Evolutionary conservation across 257 asterid genomes (phyloP), one percentile per base, ranked within the genome.

Genomic region (Knoxia roxburghii): DNA sequence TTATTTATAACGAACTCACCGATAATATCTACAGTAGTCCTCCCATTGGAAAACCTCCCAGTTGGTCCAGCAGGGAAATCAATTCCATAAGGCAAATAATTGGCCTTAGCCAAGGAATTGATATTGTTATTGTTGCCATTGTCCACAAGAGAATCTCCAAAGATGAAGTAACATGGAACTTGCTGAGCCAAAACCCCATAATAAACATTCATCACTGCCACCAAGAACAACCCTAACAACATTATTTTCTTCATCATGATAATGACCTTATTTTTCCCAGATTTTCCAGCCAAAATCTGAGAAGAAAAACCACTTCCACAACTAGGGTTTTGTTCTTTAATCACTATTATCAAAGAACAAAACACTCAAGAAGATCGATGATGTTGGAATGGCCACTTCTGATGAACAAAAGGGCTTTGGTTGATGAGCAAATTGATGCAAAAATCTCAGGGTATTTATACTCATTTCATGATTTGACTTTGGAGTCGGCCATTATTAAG

Each of bases 131-230:
- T 79, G 53, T 79, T 79, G 14, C 84, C 84, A 50, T 79, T 79
- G 53, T 79, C 84, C 53, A 79, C 81, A n/a, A 79, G 69, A 3
- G 84, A 79, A 66, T 79, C 84, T 3, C 84, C 84, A 73, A 79
- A 79, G 29, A 79, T 66, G 40, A 79, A 79, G 61, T 73, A 79
- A 56, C 84, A 66, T 6, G 84, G 84, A 24, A 72, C 79, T 58
- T 76, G 81, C n/a, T 79, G 59, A 4, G 67, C 81, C 23, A 40
- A 33, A 64, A 61, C 69, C 39, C 45, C 68, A 49, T 50, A 21
- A 11, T 57, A 57, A 12, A 68, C 11, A 68, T 35, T 56, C 65
- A 59, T 17, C 46, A 65, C 17, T 20, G 50, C 26, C 53, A 52
- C 4, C 32, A 43, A 45, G 6, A 37, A n/a, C n/a, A n/a, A n/a